Conservation (phyloP, 129 eudicot genomes). For the Tagetes patula region DNA sequence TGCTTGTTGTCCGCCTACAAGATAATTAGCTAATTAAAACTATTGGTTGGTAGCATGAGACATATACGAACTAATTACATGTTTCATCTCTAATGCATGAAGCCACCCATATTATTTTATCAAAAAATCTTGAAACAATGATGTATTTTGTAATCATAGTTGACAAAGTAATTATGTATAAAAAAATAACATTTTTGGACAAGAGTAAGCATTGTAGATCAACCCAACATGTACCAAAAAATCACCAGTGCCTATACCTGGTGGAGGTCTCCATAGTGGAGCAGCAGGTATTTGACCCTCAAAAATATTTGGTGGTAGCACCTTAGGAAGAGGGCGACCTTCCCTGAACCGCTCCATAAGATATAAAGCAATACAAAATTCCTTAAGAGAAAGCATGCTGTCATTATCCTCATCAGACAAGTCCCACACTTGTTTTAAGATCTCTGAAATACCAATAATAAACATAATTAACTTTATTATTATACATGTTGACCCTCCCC, state of each 20-base stretch:
- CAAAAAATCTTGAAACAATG: neutral
- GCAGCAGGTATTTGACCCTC: constrained; percentile 53
- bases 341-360: constrained; percentile 88
- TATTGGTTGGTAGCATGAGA: neutral
- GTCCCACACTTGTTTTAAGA: constrained; percentile 94
- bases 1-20: constrained; percentile 29
- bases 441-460: constrained; percentile 51
- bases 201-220: neutral
- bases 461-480: neutral
- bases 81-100: constrained; percentile 10
- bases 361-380: constrained; percentile 86
- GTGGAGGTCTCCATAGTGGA: constrained; percentile 24
- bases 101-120: constrained; percentile 1
- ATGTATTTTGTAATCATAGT: neutral
- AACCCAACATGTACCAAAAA: constrained; percentile 10
- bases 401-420: constrained; percentile 93
- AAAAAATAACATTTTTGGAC: neutral
- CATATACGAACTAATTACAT: neutral
- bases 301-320: constrained; percentile 52
- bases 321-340: constrained; percentile 79
- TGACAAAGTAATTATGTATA: neutral
- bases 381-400: constrained; percentile 91
- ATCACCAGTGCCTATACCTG: constrained; percentile 38
- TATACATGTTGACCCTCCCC: neutral
- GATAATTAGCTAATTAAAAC: constrained; percentile 2